These are phyloP conservation scores for Microthlaspi erraticum DNA, from an alignment of 345 rosid genomes.

Conservation along the genomic window DNA sequence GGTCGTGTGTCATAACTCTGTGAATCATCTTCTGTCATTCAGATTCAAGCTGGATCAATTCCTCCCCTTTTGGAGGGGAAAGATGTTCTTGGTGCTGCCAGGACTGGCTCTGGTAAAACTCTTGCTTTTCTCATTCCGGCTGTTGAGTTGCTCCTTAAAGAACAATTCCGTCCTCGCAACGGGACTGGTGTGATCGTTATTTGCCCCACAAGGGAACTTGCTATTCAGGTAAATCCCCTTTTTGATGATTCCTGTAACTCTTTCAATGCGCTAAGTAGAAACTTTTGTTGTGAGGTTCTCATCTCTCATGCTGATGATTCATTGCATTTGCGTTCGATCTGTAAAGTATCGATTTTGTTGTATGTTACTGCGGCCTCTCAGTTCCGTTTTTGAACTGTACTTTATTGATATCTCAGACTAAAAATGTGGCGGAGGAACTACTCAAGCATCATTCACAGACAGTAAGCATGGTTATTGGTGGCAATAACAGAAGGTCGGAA, in stretches of 20 bases:
- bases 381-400: slow-evolving; percentile 8
- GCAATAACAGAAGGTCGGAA: slow-evolving; percentile 80
- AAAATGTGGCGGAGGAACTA: slow-evolving; percentile 92
- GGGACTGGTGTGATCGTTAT: slow-evolving; percentile 89
- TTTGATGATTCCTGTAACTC: slow-evolving; percentile 11
- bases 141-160: slow-evolving; percentile 75
- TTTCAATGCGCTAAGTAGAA: slow-evolving; percentile 4
- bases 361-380: slow-evolving; percentile 9
- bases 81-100: slow-evolving; percentile 98
- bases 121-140: slow-evolving; percentile 94
- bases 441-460: slow-evolving; percentile 88
- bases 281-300: neutral
- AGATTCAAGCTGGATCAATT: slow-evolving; percentile 93
- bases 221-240: slow-evolving; percentile 73
- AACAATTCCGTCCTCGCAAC: slow-evolving; percentile 71
- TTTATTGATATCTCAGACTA: slow-evolving; percentile 57
- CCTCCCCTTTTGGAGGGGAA: slow-evolving; percentile 81
- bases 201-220: slow-evolving; percentile 98
- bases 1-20: slow-evolving; percentile 7
- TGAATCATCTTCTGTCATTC: slow-evolving; percentile 7
- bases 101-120: slow-evolving; percentile 98
- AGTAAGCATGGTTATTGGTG: slow-evolving; percentile 90
- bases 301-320: slow-evolving; percentile 11
- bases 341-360: neutral
- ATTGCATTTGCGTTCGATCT: slow-evolving; percentile 19